These are phyloP conservation scores for Aureobasidium uvarum DNA, from an alignment of 2,329 filamentous ascomycete genomes.

Conservation along the genomic window DNA sequence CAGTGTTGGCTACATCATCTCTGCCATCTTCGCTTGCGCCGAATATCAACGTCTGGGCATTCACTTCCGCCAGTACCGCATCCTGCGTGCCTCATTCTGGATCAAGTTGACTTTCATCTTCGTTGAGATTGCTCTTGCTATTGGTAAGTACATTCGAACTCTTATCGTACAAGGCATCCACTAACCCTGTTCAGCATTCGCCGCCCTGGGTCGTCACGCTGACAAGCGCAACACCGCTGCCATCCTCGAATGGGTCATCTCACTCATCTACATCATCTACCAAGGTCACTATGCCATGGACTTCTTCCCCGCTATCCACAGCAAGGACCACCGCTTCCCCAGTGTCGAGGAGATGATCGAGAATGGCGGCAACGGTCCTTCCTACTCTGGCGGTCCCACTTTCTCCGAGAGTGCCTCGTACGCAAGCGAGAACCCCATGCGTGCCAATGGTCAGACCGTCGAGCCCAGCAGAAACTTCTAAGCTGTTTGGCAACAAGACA, in stretches of 20 bases:
- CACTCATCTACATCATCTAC: conserved; percentile 85
- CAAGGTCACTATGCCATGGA: conserved; percentile 84
- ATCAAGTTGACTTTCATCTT: conserved; percentile 84
- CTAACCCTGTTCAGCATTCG: conserved; percentile 56
- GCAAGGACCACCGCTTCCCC: conserved; percentile 47
- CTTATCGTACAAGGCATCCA: too few relatives aligned
- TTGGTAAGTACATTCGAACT: conserved; percentile 41
- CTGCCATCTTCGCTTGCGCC: conserved; percentile 82
- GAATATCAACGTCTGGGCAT: conserved; percentile 85
- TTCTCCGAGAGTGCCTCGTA: conserved; percentile 33
- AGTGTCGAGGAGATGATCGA: conserved; percentile 44
- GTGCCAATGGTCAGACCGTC: conserved; percentile 9
- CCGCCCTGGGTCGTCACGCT: conserved; percentile 49
- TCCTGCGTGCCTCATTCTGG: conserved; percentile 79
- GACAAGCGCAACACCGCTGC: conserved; percentile 65
- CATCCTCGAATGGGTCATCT: conserved; percentile 74
- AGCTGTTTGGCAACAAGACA: not conserved
- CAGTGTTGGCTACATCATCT: conserved; percentile 72
- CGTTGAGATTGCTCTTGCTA: conserved; percentile 69
- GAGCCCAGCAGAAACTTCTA: conserved; percentile 30
- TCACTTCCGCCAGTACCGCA: conserved; percentile 69
- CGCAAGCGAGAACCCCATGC: conserved; percentile 32
- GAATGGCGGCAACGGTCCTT: conserved; percentile 33
- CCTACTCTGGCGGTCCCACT: conserved; percentile 36
- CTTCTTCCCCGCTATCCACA: conserved; percentile 72